These are phyloP conservation scores for Epichloe sylvatica DNA, from an alignment of 2,329 filamentous ascomycete genomes.

Conservation along the genomic window DNA sequence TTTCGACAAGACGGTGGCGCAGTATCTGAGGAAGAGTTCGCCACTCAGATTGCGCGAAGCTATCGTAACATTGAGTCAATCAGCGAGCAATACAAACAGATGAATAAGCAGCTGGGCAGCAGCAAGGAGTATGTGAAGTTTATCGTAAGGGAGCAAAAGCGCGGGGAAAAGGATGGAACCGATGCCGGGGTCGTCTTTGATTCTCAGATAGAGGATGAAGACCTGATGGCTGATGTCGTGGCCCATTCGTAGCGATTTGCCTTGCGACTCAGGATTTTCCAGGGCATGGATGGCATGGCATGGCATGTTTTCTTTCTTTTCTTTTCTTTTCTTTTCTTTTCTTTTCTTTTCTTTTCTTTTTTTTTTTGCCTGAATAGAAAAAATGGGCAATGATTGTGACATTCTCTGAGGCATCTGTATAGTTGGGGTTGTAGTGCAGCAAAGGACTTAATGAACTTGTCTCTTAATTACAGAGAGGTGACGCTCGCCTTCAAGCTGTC, in stretches of 20 bases:
- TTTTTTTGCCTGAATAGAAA: not conserved
- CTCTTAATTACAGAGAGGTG: not conserved
- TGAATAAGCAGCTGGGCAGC: constrained; percentile 39
- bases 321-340: too few species aligned
- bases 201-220: constrained; percentile 42
- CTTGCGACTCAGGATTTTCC: not conserved
- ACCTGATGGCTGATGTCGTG: constrained; percentile 39
- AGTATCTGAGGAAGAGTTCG: constrained; percentile 37
- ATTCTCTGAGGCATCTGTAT: not conserved
- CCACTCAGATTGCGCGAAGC: constrained; percentile 28
- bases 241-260: constrained; percentile 7
- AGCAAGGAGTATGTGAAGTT: constrained; percentile 42
- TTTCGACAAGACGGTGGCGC: constrained; percentile 32
- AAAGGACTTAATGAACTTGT: not conserved
- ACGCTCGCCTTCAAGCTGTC: too few species aligned
- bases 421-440: not conserved
- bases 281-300: not conserved
- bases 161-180: constrained; percentile 28
- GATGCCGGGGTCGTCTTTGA: constrained; percentile 28
- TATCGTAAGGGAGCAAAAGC: constrained; percentile 31
- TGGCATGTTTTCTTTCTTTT: too few species aligned
- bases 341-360: too few species aligned
- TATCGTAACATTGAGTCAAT: constrained; percentile 31
- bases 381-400: not conserved
- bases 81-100: constrained; percentile 33